Evolutionary conservation across 495 filamentous ascomycete species (phyloP), one percentile per base, ranked within the genome.

Genomic region (Neurospora intermedia): DNA sequence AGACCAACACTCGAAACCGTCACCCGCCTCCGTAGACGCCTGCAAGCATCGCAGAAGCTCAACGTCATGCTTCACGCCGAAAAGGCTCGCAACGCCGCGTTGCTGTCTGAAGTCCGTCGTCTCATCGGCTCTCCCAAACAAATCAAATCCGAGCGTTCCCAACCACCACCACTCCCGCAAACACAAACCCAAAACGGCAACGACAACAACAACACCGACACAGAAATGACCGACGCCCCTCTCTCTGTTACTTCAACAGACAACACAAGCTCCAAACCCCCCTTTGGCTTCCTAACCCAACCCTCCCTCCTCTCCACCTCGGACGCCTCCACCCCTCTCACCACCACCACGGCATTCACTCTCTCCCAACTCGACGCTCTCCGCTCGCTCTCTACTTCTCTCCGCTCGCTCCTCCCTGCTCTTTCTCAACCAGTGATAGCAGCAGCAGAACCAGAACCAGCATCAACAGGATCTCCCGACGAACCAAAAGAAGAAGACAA

Each of bases 311-410:
- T 87, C 6, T 77, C 80, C 6, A 80, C 79, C 6, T 82, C 82
- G 76, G 85, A 80, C 43, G 79, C 80, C 38, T 80, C 81, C 45
- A 78, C 86, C 70, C 84, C 89, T 9, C 81, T 96, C 0, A 90
- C 90, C 16, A 94, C 92, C 0, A 91, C 93, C 6, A 90, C 94
- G 0, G 88, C 87, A 4, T 98, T 97, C 78, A 89, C 91, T 5
- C 81, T 93, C 20, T 91, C 90, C 1, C 96, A 99, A 81, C 85
- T 98, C 13, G 91, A 92, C 13, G 88, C 91, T 0, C 85, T 99
- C 39, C 88, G 93, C 70, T 82, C 87, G 4, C 83, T 94, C 5
- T 85, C 93, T 0, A 83, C 85, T 3, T 83, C 88, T 31, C 81
- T 99, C 71, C 84, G 89, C 23, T 88, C 88, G 0, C 86, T 89